Evolutionary conservation across 805 yeast species (phyloP), one percentile per base, ranked within the genome.

Genomic region (Suhomyces prunicola): DNA sequence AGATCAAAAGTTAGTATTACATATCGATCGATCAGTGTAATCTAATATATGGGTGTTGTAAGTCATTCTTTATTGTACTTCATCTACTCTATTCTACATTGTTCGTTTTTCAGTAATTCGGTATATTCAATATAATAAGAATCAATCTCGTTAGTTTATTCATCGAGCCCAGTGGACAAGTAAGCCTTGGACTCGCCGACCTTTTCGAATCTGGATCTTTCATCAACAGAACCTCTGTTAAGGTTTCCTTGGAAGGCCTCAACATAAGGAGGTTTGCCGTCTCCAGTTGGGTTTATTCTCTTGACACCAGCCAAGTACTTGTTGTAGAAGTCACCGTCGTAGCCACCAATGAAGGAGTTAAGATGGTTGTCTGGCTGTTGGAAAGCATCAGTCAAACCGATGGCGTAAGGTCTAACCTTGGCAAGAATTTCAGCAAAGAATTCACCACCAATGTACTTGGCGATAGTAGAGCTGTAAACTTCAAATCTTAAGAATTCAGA

Each of bases 291-390:
- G 63, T 81, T 82, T 46, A 64, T 61, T 7, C 54, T 54, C 60
- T 79, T 77, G 54, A 86, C 86, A 52, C 76, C 73, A 24, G 64
- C 71, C 65, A 86, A 86, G 73, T 90, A 90, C 68, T 88, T 84
- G 64, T 85, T 84, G 73, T 90, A 91, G 52, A 89, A 85, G 67
- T 91, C 86, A 54, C 97, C 97, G 61, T 88, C 84, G 70, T 80
- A 86, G 53, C 77, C 79, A 46, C 97, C 97, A 53, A 91, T 80
- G 4, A 94, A 85, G 0, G 97, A 84, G 68, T 90, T 88, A 64
- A 91, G 79, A 73, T 87, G 81, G 66, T 80, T 86, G 71, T 91
- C 97, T 41, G 90, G 83, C 57, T 87, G 79, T 70, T 87, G 83
- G 77, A 91, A 91, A 1, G 96, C 80, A 70, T 91, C 97, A 5